These are phyloP conservation scores for Xylaria sp. DNA, from an alignment of 2,329 filamentous ascomycete species.

Conservation along the genomic window DNA sequence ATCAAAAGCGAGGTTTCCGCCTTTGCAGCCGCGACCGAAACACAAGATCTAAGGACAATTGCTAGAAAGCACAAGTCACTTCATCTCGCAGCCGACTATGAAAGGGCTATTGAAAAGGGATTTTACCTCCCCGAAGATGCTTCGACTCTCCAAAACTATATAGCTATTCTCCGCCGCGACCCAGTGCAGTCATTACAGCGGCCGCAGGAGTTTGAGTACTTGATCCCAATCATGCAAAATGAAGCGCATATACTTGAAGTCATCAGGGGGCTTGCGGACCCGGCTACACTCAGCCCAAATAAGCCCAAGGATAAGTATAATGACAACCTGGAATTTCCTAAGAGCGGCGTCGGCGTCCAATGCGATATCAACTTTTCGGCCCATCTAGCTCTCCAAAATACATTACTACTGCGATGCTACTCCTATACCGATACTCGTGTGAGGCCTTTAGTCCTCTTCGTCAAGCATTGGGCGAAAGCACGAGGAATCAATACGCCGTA, in stretches of 20 bases:
- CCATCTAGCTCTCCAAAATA: conserved; percentile 85
- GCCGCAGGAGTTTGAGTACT: conserved; percentile 46
- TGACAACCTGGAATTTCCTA: conserved; percentile 80
- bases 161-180: conserved; percentile 60
- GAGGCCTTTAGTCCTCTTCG: conserved; percentile 80
- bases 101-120: conserved; percentile 62
- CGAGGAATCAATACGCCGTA: conserved; percentile 89
- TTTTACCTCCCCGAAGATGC: conserved; percentile 56
- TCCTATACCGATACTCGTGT: conserved; percentile 82
- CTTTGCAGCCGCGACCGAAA: conserved; percentile 47
- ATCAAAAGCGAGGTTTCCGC: conserved; percentile 57
- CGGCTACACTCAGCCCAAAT: conserved; percentile 61
- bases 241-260: conserved; percentile 52
- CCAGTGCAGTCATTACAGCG: conserved; percentile 43
- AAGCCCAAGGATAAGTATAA: conserved; percentile 65
- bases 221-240: conserved; percentile 54
- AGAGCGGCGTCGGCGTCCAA: conserved; percentile 80
- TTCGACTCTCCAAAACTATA: conserved; percentile 59
- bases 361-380: conserved; percentile 95
- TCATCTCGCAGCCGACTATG: conserved; percentile 67
- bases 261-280: conserved; percentile 61
- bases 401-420: conserved; percentile 84
- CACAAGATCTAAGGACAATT: conserved; percentile 54
- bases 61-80: conserved; percentile 64
- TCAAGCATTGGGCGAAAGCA: conserved; percentile 91